These are phyloP conservation scores for Emergomyces pasteurianus DNA, from an alignment of 2,329 filamentous ascomycete species.

Conservation along the genomic window DNA sequence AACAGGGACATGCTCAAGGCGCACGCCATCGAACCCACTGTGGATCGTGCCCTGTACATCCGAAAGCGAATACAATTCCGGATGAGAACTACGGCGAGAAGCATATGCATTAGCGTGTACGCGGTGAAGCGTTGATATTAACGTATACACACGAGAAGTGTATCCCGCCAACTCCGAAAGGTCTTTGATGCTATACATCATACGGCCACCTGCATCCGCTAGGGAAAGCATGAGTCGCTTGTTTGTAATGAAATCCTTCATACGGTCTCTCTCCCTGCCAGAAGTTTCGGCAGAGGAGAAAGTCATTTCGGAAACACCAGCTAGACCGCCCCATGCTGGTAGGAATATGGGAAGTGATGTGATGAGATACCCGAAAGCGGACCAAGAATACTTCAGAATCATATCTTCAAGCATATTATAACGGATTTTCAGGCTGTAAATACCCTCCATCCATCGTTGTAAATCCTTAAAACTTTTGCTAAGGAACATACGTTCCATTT, in stretches of 20 bases:
- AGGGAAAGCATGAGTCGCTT: conserved; percentile 96
- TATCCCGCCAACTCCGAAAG: conserved; percentile 90
- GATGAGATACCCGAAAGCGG: conserved; percentile 87
- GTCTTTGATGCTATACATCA: conserved; percentile 99
- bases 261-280: conserved; percentile 66
- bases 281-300: conserved; percentile 26
- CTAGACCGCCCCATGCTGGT: conserved; percentile 82
- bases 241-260: conserved; percentile 99
- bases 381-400: conserved; percentile 97
- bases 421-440: conserved; percentile 93
- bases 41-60: conserved; percentile 91
- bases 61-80: conserved; percentile 76
- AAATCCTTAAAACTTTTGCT: conserved; percentile 87
- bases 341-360: conserved; percentile 90
- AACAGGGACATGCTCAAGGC: conserved; percentile 84
- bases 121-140: conserved; percentile 88
- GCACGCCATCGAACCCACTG: conserved; percentile 86
- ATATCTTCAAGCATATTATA: conserved; percentile 99
- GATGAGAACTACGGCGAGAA: conserved; percentile 49
- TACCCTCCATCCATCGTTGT: conserved; percentile 94
- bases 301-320: conserved; percentile 56
- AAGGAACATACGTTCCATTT: conserved; percentile 87
- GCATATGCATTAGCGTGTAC: conserved; percentile 87
- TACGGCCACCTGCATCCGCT: conserved; percentile 86
- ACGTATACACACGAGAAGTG: conserved; percentile 87